Evolutionary conservation across 495 filamentous ascomycete genomes (phyloP).

Genomic region (Podospora australis): DNA sequence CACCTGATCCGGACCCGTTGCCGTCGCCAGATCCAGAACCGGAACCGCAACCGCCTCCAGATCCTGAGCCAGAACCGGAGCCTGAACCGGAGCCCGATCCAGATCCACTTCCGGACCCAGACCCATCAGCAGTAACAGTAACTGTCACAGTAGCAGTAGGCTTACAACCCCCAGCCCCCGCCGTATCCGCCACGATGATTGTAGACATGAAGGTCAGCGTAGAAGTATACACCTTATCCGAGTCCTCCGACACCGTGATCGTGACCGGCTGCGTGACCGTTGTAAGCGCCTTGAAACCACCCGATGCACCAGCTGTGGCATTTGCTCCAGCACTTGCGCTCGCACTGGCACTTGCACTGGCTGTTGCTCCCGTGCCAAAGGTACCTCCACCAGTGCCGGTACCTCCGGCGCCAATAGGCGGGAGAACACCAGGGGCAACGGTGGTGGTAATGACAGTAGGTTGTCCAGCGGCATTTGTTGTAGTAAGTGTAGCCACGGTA

Average conservation of each 20-base stretch:
- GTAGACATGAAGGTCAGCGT: constrained; percentile 12
- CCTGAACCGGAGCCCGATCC: neutral
- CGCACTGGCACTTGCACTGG: neutral
- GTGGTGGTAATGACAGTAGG: constrained; percentile 1
- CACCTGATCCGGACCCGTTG: neutral
- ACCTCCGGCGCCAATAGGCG: neutral
- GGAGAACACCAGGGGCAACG: constrained; percentile 5
- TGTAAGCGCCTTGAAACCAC: constrained; percentile 4
- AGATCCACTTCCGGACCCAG: neutral
- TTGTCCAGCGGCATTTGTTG: constrained; percentile 6
- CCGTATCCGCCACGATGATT: neutral
- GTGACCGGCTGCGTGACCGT: constrained; percentile 11
- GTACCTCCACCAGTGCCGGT: neutral
- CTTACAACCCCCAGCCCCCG: neutral
- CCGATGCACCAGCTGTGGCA: neutral
- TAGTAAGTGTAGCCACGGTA: constrained; percentile 1
- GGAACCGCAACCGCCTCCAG: neutral
- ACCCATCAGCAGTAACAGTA: neutral
- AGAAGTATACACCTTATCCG: neutral
- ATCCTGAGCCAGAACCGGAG: neutral
- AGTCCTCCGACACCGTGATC: constrained; percentile 6
- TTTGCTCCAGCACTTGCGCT: neutral
- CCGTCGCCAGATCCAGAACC: constrained; percentile 1
- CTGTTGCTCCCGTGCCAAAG: neutral
- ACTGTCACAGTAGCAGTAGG: constrained; percentile 3